phyloP scores from a whole-genome alignment of 176 grass and related monocot genomes.

The Cenchrus purpureus region DNA sequence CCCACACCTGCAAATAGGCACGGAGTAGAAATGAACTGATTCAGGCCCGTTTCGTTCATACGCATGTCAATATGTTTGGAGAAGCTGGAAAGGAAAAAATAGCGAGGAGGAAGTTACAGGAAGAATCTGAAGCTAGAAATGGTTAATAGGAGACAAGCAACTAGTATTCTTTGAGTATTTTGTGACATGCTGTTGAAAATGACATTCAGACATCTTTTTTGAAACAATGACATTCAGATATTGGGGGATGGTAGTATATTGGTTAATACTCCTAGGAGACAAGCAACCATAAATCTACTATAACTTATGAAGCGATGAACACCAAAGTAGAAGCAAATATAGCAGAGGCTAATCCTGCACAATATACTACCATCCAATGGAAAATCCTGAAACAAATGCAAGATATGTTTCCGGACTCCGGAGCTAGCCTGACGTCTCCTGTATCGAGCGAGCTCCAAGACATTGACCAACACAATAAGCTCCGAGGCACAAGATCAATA shows the following conservation, averaged over 20 bases:
- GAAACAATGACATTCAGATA: background rate
- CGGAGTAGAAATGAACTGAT: background rate
- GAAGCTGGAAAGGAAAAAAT: background rate
- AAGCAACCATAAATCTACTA: background rate
- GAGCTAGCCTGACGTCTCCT: background rate
- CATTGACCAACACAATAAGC: background rate
- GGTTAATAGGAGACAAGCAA: background rate
- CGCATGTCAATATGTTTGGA: background rate
- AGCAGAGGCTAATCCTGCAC: background rate
- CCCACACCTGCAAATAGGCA: slow-evolving; percentile 28
- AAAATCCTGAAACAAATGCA: slow-evolving; percentile 4
- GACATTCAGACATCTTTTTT: background rate
- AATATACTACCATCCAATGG: background rate
- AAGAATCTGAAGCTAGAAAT: background rate
- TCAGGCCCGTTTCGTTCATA: background rate
- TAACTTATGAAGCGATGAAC: background rate
- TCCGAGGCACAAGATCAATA: background rate
- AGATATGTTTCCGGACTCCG: background rate
- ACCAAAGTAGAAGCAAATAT: background rate
- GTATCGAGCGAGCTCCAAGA: background rate
- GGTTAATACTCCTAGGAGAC: background rate
- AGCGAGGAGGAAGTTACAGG: background rate
- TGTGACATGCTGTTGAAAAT: background rate
- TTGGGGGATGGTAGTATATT: background rate
- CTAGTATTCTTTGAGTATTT: background rate